A percentile compares a stretch with the other conserved stretches of the same genome.
phyloP scores from a whole-genome alignment of 2,329 filamentous ascomycete species.

The Trichoderma lentiforme region DNA sequence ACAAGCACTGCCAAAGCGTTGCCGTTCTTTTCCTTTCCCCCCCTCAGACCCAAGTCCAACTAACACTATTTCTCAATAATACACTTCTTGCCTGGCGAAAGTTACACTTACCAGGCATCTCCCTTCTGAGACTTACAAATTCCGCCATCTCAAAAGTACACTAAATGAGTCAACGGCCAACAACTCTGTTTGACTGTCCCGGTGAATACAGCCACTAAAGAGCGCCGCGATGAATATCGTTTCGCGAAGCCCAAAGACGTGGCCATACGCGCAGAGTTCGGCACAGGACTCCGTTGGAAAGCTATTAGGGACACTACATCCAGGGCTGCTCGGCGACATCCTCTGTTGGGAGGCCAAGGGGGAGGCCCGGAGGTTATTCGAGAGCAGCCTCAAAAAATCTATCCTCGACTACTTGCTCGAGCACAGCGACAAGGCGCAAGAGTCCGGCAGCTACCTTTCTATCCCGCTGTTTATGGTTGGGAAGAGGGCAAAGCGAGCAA shows the following conservation, averaged over 20 bases:
- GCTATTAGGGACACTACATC: not conserved
- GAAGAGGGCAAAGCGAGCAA: not conserved
- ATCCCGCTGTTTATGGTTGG: not conserved
- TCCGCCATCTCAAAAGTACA: not conserved
- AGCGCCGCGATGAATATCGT: not conserved
- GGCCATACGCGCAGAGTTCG: not conserved
- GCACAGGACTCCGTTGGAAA: not conserved
- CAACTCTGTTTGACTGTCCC: not conserved
- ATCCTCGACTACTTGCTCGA: not conserved
- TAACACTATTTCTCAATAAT: not conserved
- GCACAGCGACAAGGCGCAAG: not conserved
- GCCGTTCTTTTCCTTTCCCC: not conserved
- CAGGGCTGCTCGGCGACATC: not conserved
- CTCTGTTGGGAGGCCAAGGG: slow-evolving; percentile 2
- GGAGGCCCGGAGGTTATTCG: not conserved
- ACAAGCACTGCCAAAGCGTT: not conserved
- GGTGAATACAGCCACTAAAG: not conserved
- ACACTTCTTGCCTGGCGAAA: not conserved
- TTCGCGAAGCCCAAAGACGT: not conserved
- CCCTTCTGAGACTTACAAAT: not conserved
- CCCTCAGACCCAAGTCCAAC: not conserved
- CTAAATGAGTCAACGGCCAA: not conserved
- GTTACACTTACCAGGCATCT: not conserved
- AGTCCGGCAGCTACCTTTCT: not conserved
- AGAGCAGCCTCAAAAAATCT: not conserved